Evolutionary conservation across 192 early-diverging fungal genomes (phyloP).

Genomic region (Geosiphon pyriformis): DNA sequence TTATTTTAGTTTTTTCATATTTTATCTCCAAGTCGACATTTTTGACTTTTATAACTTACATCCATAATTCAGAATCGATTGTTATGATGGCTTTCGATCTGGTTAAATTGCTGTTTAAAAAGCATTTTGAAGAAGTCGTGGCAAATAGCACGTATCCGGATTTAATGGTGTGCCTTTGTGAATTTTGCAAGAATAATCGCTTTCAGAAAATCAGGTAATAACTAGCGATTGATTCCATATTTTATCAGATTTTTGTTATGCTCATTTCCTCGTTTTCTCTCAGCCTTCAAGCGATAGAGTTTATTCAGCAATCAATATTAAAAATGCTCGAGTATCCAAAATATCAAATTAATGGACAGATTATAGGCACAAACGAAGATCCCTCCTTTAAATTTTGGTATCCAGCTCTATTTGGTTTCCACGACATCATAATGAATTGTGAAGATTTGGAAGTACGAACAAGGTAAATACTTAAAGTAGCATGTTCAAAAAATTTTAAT

Average conservation of each 20-base stretch:
- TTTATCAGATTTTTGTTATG: neutral
- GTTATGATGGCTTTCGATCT: conserved; percentile 72
- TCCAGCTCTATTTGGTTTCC: conserved; percentile 81
- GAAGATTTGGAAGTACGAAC: conserved; percentile 90
- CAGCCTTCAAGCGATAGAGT: conserved; percentile 47
- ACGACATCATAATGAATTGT: conserved; percentile 86
- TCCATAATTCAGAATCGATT: conserved; percentile 50
- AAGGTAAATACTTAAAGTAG: conserved; percentile 33
- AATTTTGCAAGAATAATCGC: conserved; percentile 68
- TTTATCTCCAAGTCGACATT: neutral
- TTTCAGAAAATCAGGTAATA: conserved; percentile 60
- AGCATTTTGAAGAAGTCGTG: conserved; percentile 64
- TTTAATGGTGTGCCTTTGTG: conserved; percentile 46
- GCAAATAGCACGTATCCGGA: conserved; percentile 54
- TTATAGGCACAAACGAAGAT: conserved; percentile 43
- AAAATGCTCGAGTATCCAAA: conserved; percentile 20
- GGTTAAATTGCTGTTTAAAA: conserved; percentile 52
- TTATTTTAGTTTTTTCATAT: conserved; percentile 5
- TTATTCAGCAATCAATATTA: neutral
- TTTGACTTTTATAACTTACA: neutral
- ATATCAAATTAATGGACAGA: conserved; percentile 1
- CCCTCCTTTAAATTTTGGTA: conserved; percentile 73
- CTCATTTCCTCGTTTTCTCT: neutral
- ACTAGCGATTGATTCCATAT: neutral
- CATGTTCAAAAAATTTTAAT: no score